phyloP scores from a whole-genome alignment of 2,329 filamentous ascomycete genomes.

The Neonectria ditissima region DNA sequence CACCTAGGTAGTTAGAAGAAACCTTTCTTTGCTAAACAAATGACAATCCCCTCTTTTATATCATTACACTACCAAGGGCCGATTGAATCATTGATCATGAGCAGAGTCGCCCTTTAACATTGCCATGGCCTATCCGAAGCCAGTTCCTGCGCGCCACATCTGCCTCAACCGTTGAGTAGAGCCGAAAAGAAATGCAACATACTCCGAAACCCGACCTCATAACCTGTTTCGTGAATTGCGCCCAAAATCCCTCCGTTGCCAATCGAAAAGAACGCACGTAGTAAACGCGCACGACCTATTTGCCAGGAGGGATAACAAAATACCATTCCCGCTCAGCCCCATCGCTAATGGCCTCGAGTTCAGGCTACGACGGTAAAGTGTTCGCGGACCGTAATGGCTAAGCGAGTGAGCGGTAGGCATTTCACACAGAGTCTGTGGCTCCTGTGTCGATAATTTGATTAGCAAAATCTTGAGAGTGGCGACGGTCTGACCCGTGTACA shows the following conservation, averaged over 20 bases:
- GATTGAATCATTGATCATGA: no score
- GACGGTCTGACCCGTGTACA: background rate
- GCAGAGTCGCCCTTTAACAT: background rate
- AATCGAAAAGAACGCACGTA: background rate
- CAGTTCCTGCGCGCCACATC: background rate
- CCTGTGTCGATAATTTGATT: conserved; percentile 4
- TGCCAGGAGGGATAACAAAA: background rate
- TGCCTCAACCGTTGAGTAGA: background rate
- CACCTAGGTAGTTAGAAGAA: no score
- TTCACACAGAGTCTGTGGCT: conserved; percentile 22
- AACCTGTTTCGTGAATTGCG: background rate
- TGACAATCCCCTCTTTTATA: background rate
- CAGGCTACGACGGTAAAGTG: conserved; percentile 6
- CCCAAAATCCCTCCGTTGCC: background rate
- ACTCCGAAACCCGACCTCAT: background rate
- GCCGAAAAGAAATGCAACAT: background rate
- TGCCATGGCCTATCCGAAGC: background rate
- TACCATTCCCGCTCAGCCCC: background rate
- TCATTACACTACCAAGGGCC: background rate
- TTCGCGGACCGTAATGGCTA: conserved; percentile 13
- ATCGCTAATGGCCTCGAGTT: background rate
- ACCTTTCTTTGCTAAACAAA: no score
- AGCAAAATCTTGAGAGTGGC: background rate
- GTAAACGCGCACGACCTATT: background rate
- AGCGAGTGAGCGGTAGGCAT: conserved; percentile 12